Percentiles rank a stretch among this genome's conserved stretches.
Conservation (phyloP, 768 basidiomycete genomes). For the Pisolithus microcarpus region DNA sequence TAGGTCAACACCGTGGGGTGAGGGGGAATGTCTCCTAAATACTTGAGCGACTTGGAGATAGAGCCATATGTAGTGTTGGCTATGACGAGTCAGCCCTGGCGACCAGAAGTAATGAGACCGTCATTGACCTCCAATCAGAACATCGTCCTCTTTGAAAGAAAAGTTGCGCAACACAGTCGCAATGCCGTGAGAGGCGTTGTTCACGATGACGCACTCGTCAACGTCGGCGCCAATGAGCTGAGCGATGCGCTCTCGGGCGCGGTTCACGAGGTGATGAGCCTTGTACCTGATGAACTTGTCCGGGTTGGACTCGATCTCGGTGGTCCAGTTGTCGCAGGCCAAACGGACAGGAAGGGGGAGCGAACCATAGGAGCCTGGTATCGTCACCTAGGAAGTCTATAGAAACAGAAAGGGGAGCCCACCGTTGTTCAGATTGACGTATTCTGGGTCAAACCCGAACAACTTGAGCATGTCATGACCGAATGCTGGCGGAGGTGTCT, state of each 20-base stretch:
- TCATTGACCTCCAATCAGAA: conserved; percentile 42
- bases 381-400: not conserved
- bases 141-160: conserved; percentile 44
- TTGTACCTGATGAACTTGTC: conserved; percentile 46
- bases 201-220: conserved; percentile 50
- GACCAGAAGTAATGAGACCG: not conserved
- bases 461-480: conserved; percentile 50
- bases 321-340: conserved; percentile 35
- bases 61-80: conserved; percentile 55
- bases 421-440: conserved; percentile 65
- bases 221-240: conserved; percentile 42
- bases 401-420: conserved; percentile 1
- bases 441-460: conserved; percentile 50
- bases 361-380: conserved; percentile 52
- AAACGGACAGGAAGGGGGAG: conserved; percentile 46
- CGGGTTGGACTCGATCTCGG: conserved; percentile 45
- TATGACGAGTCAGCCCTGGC: conserved; percentile 16
- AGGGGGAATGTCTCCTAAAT: conserved; percentile 49
- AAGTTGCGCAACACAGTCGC: conserved; percentile 65
- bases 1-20: conserved; percentile 47
- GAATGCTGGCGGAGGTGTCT: conserved; percentile 36
- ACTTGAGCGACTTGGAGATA: conserved; percentile 42
- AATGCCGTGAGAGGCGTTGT: conserved; percentile 31
- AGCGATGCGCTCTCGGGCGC: conserved; percentile 42
- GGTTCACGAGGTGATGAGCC: conserved; percentile 28